Percentiles rank a stretch among this genome's conserved stretches.
Conservation (phyloP, 164 flowering plant genomes). For the Aristolochia californica region DNA sequence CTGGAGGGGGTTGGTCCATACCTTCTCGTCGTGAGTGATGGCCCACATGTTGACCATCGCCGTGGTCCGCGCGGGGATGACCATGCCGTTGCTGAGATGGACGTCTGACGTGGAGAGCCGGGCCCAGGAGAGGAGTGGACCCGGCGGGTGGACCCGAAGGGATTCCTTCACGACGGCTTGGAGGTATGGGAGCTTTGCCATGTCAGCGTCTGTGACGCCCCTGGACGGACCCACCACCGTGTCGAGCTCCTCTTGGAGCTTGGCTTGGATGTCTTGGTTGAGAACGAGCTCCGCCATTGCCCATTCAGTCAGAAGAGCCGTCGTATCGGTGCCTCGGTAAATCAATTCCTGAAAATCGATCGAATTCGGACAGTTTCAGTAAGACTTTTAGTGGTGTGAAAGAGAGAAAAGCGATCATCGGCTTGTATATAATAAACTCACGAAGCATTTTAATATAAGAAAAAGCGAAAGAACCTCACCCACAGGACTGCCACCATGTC, state of each 20-base stretch:
- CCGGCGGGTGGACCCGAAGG: conserved; percentile 45
- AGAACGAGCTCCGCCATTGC: conserved; percentile 37
- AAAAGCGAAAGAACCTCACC: conserved; percentile 18
- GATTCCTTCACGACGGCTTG: conserved; percentile 40
- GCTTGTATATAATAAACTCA: no score
- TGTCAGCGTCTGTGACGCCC: conserved; percentile 22
- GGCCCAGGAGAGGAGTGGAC: conserved; percentile 49
- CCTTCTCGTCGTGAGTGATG: conserved; percentile 39
- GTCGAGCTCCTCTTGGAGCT: conserved; percentile 31
- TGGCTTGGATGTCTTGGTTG: conserved; percentile 28
- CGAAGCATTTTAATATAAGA: background rate
- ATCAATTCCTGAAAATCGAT: conserved; percentile 38
- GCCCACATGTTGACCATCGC: conserved; percentile 88
- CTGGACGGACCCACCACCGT: conserved; percentile 8
- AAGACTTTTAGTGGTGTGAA: no score
- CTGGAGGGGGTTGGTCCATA: conserved; percentile 33
- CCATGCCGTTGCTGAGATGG: conserved; percentile 39
- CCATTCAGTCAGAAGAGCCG: conserved; percentile 43
- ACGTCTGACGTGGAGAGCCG: conserved; percentile 37
- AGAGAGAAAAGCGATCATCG: no score
- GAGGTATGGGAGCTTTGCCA: conserved; percentile 28
- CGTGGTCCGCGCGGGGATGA: conserved; percentile 39
- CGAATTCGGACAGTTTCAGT: no score
- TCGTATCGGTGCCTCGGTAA: conserved; percentile 49
- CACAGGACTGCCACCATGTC: conserved; percentile 60